Evolutionary conservation across 2,329 filamentous ascomycete genomes (phyloP), one percentile per base, ranked within the genome.

Genomic region (Diaporthe citriasiana): DNA sequence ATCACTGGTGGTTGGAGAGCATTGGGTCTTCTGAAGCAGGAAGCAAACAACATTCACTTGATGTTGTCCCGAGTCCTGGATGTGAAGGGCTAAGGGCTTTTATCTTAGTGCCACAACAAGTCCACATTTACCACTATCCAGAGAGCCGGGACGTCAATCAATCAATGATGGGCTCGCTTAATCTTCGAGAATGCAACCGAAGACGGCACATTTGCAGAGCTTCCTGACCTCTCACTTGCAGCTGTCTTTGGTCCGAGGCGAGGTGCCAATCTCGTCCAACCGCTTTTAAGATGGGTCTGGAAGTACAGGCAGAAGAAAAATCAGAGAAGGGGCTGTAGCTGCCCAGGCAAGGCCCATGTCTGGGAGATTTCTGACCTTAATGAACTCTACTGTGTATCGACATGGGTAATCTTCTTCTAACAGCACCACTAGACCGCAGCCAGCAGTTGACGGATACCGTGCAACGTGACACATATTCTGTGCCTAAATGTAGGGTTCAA

Each of bases 401-500:
- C 75, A 65, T 55, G 70, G 71, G 74, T 79, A 77, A 79, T 77
- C 82, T 80, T 74, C 9, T 80, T 81, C 74, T 78, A 75, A 81
- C 81, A 79, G 83, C 83, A 70, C 66, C 78, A 83, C 82, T 76
- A 70, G 66, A 69, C 70, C 78, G 78, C 77, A 77, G 76, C 79
- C 79, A 75, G 77, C 76, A 77, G 76, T 80, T 82, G 82, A 83
- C 80, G 82, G 83, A 78, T 81, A 81, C 76, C 78, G 84, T 85
- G 81, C 75, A 74, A 84, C 79, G 82, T 80, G 59, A 73, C 73
- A 80, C 81, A 50, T 17, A 19, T 59, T 51, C 33, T 68, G 47
- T 68, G 47, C 63, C 63, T 68, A 47, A 35, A 55, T 53, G 22
- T 45, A 65, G 56, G 27, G 69, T 50, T 73, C 65, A 57, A 73